Conservation (phyloP, 306 rosid genomes). For the Vigna trinervia region DNA sequence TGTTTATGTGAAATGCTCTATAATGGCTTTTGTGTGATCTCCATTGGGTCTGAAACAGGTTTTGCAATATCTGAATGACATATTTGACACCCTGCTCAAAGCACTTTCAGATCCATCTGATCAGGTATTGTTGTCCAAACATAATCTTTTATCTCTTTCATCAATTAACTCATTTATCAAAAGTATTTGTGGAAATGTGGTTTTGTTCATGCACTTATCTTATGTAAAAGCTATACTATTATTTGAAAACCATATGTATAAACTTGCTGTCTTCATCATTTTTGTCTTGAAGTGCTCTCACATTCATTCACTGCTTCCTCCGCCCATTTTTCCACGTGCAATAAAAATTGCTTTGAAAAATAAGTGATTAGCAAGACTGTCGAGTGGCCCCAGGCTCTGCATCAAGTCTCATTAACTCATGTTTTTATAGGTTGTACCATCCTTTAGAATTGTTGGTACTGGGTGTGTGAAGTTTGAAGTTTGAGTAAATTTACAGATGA, state of each 20-base stretch:
- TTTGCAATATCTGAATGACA: slow-evolving; percentile 70
- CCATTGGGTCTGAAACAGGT: slow-evolving; percentile 65
- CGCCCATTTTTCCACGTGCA: neutral
- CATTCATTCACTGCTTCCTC: neutral
- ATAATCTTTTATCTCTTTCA: slow-evolving; percentile 22
- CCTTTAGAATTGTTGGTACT: slow-evolving; percentile 1
- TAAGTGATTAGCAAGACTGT: slow-evolving; percentile 1
- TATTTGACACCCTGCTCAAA: slow-evolving; percentile 81
- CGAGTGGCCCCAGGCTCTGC: slow-evolving; percentile 5
- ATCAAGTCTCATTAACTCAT: slow-evolving; percentile 8
- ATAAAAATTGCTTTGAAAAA: neutral
- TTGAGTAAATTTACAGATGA: neutral
- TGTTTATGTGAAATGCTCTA: slow-evolving; percentile 19
- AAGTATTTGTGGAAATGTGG: slow-evolving; percentile 11
- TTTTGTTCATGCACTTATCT: slow-evolving; percentile 20
- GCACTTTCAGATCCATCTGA: slow-evolving; percentile 94
- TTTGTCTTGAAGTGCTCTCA: slow-evolving; percentile 2
- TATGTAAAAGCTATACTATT: neutral
- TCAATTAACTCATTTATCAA: slow-evolving; percentile 30
- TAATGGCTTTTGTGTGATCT: neutral
- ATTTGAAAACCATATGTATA: slow-evolving; percentile 16
- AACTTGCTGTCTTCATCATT: slow-evolving; percentile 11
- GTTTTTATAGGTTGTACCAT: slow-evolving; percentile 16
- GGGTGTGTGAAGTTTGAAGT: neutral
- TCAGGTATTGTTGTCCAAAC: slow-evolving; percentile 61